Evolutionary conservation across 768 basidiomycete species (phyloP), one percentile per base, ranked within the genome.

Genomic region (Suillus occidentalis): DNA sequence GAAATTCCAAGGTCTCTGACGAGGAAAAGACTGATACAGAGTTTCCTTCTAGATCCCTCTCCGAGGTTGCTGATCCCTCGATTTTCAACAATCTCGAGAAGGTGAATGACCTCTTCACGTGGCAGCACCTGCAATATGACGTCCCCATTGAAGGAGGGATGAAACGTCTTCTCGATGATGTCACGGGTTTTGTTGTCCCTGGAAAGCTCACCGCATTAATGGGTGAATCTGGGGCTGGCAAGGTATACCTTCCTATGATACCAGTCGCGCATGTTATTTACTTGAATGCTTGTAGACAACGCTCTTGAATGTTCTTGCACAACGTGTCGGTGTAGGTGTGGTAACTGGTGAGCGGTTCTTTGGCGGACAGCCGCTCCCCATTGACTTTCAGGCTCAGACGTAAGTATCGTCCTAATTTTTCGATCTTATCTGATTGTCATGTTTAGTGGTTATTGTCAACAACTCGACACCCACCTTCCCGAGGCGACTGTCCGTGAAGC

Each of bases 401-500:
- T 74, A 43, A 39, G 73, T 64, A 3, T n/a, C 37, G 13, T 20
- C 28, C 0, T 1, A 13, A 28, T 12, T 14, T 28, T 12, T 18
- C 58, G 20, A 25, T 28, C 10, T 36, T 14, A 57, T 1, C 6
- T 22, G 28, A n/a, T 6, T 34, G 53, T n/a, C 20, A n/a, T 36
- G 53, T 22, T 62, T 36, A 90, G 88, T 57, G 93, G 92, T 0
- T 96, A 94, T 71, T 91, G 89, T 64, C 93, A 96, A 72, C 95
- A 97, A 73, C 86, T 85, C 78, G 92, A 94, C 69, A 90, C 89
- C 0, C 94, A 95, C 75, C 82, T 90, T 20, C 83, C 84, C 34
- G 87, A 87, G 6, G 80, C 87, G 28, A 94, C 92, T 3, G 92
- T 95, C 7, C 82, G 90, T 47, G 93, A 95, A 69, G 91, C 93